phyloP scores from a whole-genome alignment of 345 rosid genomes.

The Iberis pinnata region DNA sequence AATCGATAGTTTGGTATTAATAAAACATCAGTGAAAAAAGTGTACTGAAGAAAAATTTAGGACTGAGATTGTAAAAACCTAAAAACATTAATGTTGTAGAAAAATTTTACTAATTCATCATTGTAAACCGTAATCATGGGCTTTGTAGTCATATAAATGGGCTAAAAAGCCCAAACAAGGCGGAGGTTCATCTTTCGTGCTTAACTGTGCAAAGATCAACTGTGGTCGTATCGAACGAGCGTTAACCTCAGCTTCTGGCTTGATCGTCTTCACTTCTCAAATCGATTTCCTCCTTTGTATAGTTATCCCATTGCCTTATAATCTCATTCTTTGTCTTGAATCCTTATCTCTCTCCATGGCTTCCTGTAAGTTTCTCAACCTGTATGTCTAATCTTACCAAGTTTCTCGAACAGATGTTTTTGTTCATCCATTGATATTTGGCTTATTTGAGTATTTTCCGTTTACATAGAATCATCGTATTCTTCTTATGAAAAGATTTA shows the following conservation, averaged over 20 bases:
- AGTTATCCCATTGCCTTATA: conserved; percentile 17
- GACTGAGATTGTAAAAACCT: no score
- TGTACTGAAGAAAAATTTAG: no score
- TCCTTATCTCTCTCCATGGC: conserved; percentile 27
- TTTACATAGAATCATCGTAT: neutral
- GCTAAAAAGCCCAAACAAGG: no score
- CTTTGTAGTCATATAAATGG: no score
- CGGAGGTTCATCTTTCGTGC: no score
- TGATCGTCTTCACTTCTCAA: conserved; percentile 13
- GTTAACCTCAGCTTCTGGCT: conserved; percentile 24
- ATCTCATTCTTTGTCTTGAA: conserved; percentile 16
- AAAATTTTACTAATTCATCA: no score
- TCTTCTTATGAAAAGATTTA: neutral
- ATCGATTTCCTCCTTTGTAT: conserved; percentile 12
- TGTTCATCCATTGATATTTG: neutral
- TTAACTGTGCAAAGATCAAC: no score
- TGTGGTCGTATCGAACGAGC: no score
- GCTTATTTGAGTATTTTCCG: neutral
- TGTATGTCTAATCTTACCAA: conserved; percentile 1
- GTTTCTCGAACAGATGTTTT: conserved; percentile 1
- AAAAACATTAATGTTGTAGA: no score
- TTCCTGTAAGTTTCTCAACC: conserved; percentile 30
- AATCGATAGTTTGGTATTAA: no score
- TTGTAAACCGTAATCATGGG: no score
- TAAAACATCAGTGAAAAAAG: no score